phyloP scores from a whole-genome alignment of 768 basidiomycete genomes.

The Trichaptum fuscoviolaceum region DNA sequence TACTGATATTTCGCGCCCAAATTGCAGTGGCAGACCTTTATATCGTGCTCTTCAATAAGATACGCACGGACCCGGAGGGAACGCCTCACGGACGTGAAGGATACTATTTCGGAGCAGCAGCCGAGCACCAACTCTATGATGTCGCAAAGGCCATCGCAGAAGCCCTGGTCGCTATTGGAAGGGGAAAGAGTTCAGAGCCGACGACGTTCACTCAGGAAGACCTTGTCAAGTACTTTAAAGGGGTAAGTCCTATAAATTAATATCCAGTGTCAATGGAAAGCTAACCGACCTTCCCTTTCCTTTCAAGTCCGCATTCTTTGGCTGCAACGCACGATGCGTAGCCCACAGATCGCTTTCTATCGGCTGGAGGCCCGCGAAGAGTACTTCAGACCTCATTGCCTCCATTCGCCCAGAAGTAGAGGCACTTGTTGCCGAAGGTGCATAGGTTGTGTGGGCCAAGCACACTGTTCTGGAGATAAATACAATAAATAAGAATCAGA shows the following conservation, averaged over 20 bases:
- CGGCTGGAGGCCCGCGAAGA: conserved; percentile 24
- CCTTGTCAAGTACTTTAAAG: conserved; percentile 35
- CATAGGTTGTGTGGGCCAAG: no score
- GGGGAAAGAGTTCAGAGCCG: conserved; percentile 33
- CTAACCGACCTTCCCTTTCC: conserved; percentile 12
- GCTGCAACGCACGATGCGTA: conserved; percentile 15
- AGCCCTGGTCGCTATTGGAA: conserved; percentile 33
- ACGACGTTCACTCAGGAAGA: conserved; percentile 44
- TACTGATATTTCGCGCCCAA: conserved; percentile 5
- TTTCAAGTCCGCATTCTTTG: conserved; percentile 16
- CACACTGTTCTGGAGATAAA: no score
- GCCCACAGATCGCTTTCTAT: conserved; percentile 19
- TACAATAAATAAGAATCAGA: no score
- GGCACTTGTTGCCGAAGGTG: conserved; percentile 12
- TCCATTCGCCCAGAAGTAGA: conserved; percentile 38
- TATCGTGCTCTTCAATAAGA: conserved; percentile 36
- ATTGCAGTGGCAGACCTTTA: conserved; percentile 40
- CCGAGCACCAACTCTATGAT: conserved; percentile 40
- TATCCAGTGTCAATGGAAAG: not conserved
- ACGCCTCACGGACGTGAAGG: conserved; percentile 45
- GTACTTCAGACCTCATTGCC: conserved; percentile 35
- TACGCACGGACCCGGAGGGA: conserved; percentile 15
- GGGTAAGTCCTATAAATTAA: not conserved
- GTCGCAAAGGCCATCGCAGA: conserved; percentile 35
- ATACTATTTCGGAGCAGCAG: conserved; percentile 49